Evolutionary conservation across 371 early-diverging fungal species (phyloP), one percentile per base, ranked within the genome.

Genomic region (Smittium mucronatum): DNA sequence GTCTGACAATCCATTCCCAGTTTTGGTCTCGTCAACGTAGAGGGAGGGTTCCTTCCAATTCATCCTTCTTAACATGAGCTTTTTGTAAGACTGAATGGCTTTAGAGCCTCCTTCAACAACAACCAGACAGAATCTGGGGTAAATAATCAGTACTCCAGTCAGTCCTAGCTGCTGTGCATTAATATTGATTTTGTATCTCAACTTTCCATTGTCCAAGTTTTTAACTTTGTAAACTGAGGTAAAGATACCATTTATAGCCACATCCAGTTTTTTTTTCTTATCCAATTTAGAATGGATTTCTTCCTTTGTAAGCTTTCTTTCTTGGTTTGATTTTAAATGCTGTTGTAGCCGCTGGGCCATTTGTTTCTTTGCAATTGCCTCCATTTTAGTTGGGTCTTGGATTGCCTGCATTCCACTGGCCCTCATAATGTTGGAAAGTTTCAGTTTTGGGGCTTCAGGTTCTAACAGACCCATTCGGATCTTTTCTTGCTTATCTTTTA

Each of bases 101-200:
- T 94, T 92, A 2, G 88, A 90, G 0, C 95, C 91, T 0, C 97
- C 98, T 80, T 98, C 98, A 0, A 93, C 97, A 63, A 95, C 80
- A 1, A 98, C 93, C 59, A 96, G 70, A 70, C 84, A 86, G 72
- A 87, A 84, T 15, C 84, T 86, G 0, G 86, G 84, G 74, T 89
- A 81, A 28, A 89, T 75, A 68, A 95, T 80, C 16, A 86, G 91
- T 8, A 84, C 80, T 0, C 97, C 98, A 0, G 92, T 91, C 59
- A 98, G 78, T 26, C 85, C 81, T 60, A 85, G n/a, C n/a, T n/a
- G n/a, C n/a, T n/a, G n/a, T n/a, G n/a, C n/a, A n/a, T n/a, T n/a
- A n/a, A n/a, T n/a, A n/a, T n/a, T n/a, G n/a, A n/a, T n/a, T n/a
- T n/a, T n/a, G n/a, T n/a, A n/a, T n/a, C n/a, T n/a, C n/a, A n/a